Conservation (phyloP, 2,329 filamentous ascomycete species). For the Hypoxylon sp. region DNA sequence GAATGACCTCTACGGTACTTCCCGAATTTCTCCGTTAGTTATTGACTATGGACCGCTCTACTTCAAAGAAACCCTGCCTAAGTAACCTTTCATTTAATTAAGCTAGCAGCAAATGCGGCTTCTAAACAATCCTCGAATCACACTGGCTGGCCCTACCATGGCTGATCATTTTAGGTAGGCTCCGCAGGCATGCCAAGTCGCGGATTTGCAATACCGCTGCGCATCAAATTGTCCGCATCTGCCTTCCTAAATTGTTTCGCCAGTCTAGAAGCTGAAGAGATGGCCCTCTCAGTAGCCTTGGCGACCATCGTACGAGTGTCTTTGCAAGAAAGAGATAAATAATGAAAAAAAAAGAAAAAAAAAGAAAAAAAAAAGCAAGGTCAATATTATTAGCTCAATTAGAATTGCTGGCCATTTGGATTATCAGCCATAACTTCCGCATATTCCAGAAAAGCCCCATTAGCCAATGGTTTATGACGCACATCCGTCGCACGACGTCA, state of each 20-base stretch:
- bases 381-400: constrained; percentile 27
- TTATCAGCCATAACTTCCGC: constrained; percentile 41
- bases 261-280: constrained; percentile 22
- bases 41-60: constrained; percentile 15
- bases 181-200: constrained; percentile 37
- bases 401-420: constrained; percentile 32
- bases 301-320: constrained; percentile 25
- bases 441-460: constrained; percentile 36
- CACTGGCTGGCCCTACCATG: constrained; percentile 30
- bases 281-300: constrained; percentile 20
- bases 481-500: constrained; percentile 39
- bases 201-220: constrained; percentile 29
- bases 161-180: constrained; percentile 26
- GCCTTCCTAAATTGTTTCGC: constrained; percentile 37
- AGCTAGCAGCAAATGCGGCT: constrained; percentile 35
- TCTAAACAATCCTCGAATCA: constrained; percentile 17
- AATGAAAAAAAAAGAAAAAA: constrained; percentile 1
- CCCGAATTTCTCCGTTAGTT: constrained; percentile 38
- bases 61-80: constrained; percentile 21
- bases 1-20: constrained; percentile 22
- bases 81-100: constrained; percentile 17
- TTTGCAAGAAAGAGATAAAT: neutral
- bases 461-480: constrained; percentile 31
- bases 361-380: constrained; percentile 15
- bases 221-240: constrained; percentile 32